Conservation (phyloP, 768 basidiomycete species). For the Lentinula detonsa region DNA sequence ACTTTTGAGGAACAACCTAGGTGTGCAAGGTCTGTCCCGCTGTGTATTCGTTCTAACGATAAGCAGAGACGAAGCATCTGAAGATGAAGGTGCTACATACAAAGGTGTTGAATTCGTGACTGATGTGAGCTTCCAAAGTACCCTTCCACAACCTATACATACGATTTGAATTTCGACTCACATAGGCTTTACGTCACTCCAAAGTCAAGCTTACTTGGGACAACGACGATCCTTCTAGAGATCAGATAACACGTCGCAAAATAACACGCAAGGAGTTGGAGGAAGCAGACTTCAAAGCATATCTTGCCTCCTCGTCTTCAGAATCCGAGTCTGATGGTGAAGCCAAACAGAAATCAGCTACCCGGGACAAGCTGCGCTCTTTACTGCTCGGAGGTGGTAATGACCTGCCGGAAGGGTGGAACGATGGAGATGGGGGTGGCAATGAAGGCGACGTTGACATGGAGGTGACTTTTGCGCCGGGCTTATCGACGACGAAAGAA, state of each 20-base stretch:
- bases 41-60: not conserved
- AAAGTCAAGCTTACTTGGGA: slow-evolving; percentile 99
- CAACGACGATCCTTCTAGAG: slow-evolving; percentile 89
- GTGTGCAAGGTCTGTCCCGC: slow-evolving; percentile 28
- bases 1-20: slow-evolving; percentile 71
- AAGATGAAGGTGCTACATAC: slow-evolving; percentile 44
- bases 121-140: slow-evolving; percentile 51
- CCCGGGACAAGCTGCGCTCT: slow-evolving; percentile 69
- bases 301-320: slow-evolving; percentile 67
- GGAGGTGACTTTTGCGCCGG: slow-evolving; percentile 95
- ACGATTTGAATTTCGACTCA: not conserved
- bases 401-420: slow-evolving; percentile 84
- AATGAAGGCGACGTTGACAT: slow-evolving; percentile 64
- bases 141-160: not conserved
- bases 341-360: slow-evolving; percentile 29
- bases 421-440: slow-evolving; percentile 31
- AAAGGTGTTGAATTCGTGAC: slow-evolving; percentile 88
- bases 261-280: slow-evolving; percentile 85
- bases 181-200: slow-evolving; percentile 90
- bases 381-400: slow-evolving; percentile 67
- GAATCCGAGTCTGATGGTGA: slow-evolving; percentile 51
- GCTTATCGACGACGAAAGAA: slow-evolving; percentile 50
- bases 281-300: slow-evolving; percentile 82
- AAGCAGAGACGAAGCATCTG: slow-evolving; percentile 77
- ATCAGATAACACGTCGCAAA: slow-evolving; percentile 69